Evolutionary conservation across 2,329 filamentous ascomycete species (phyloP).

Genomic region (Apiospora marii): DNA sequence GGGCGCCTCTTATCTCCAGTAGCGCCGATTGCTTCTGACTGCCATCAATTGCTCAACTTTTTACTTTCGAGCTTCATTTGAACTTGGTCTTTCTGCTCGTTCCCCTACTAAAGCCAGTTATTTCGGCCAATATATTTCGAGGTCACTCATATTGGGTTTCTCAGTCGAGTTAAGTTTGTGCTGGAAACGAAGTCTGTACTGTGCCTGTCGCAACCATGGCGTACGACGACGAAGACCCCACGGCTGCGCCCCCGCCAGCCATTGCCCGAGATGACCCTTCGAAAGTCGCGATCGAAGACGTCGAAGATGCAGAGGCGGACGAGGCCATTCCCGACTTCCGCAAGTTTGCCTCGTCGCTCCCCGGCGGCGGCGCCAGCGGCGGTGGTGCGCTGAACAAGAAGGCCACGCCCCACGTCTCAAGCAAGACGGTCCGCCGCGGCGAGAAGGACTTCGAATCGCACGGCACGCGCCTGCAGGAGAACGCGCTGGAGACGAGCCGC

Average conservation of each 20-base stretch:
- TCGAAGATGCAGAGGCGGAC: slow-evolving; percentile 23
- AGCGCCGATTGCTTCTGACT: neutral
- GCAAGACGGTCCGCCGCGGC: slow-evolving; percentile 82
- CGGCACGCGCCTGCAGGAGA: slow-evolving; percentile 82
- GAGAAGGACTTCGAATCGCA: slow-evolving; percentile 98
- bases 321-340: slow-evolving; percentile 74
- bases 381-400: slow-evolving; percentile 27
- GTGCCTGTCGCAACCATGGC: slow-evolving; percentile 4
- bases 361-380: slow-evolving; percentile 1
- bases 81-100: neutral
- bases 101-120: neutral
- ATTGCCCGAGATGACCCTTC: slow-evolving; percentile 25
- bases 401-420: slow-evolving; percentile 52
- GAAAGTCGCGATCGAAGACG: neutral
- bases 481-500: slow-evolving; percentile 80
- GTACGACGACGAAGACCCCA: slow-evolving; percentile 51
- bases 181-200: neutral
- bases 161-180: neutral
- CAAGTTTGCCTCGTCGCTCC: slow-evolving; percentile 65
- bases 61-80: neutral
- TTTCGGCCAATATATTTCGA: neutral
- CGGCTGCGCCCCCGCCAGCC: slow-evolving; percentile 23
- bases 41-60: neutral
- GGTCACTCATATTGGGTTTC: neutral
- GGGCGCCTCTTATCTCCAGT: neutral